Evolutionary conservation across 352 stramenopile species (phyloP).

Genomic region (Globisporangium megalacanthum): DNA sequence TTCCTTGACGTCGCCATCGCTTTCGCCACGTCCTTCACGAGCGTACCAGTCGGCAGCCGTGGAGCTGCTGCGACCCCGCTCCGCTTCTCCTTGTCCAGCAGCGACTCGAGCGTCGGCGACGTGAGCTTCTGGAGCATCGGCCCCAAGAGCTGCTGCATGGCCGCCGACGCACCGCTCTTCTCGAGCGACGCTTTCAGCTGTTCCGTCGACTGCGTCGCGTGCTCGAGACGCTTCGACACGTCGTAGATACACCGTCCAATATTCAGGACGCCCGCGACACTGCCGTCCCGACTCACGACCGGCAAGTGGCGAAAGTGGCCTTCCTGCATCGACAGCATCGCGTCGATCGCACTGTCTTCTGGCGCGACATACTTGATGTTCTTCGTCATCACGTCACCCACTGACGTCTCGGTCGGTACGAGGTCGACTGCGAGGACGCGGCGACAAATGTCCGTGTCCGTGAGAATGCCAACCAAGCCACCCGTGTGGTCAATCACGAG

Average conservation of each 20-base stretch:
- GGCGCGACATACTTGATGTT: conserved; percentile 95
- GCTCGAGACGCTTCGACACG: conserved; percentile 95
- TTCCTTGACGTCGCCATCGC: conserved; percentile 83
- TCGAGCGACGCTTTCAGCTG: conserved; percentile 80
- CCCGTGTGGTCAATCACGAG: conserved; percentile 87
- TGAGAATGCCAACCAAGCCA: conserved; percentile 93
- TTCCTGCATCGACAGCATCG: conserved; percentile 97
- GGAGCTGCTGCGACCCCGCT: conserved; percentile 48
- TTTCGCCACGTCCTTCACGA: conserved; percentile 71
- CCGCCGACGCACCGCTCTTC: conserved; percentile 64
- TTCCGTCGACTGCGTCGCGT: conserved; percentile 77
- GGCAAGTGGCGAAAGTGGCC: conserved; percentile 96
- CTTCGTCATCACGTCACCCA: conserved; percentile 92
- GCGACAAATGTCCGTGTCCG: conserved; percentile 95
- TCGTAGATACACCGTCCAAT: conserved; percentile 99
- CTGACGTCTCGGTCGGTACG: conserved; percentile 50
- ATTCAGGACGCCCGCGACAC: conserved; percentile 95
- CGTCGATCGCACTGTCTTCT: conserved; percentile 94
- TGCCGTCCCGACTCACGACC: conserved; percentile 80
- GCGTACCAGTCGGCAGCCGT: conserved; percentile 79
- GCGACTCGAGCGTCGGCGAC: conserved; percentile 71
- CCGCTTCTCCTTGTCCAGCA: conserved; percentile 76
- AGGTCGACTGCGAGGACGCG: conserved; percentile 88
- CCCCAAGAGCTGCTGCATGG: conserved; percentile 67
- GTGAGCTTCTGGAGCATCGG: conserved; percentile 83